Evolutionary conservation across 345 rosid genomes (phyloP).

Genomic region (Acer campestre): DNA sequence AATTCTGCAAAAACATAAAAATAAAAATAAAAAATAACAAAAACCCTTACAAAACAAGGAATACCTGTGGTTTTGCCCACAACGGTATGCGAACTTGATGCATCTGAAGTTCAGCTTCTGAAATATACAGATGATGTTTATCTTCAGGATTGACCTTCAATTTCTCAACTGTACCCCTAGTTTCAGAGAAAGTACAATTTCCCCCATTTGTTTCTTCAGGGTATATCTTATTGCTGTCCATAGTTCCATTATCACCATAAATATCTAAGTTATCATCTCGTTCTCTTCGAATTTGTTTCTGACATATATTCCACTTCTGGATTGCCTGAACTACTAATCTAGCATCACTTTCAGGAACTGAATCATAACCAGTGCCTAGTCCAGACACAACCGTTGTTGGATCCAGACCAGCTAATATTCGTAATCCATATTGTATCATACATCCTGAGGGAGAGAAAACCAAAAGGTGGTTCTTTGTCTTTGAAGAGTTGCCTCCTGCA

Average conservation of each 20-base stretch:
- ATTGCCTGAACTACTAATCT: slow-evolving; percentile 68
- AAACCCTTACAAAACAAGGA: slow-evolving; percentile 6
- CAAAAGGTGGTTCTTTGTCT: slow-evolving; percentile 61
- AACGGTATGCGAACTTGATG: slow-evolving; percentile 49
- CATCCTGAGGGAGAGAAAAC: slow-evolving; percentile 84
- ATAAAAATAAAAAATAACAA: background rate
- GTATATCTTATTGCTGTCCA: slow-evolving; percentile 67
- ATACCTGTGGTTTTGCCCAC: slow-evolving; percentile 83
- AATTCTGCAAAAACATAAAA: background rate
- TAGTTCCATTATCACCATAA: slow-evolving; percentile 76
- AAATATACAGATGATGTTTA: slow-evolving; percentile 66
- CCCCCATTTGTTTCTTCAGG: slow-evolving; percentile 60
- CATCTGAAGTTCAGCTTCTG: slow-evolving; percentile 84
- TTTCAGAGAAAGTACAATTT: slow-evolving; percentile 36
- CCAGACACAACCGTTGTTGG: slow-evolving; percentile 32
- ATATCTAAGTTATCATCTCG: slow-evolving; percentile 73
- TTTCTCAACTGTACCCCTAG: slow-evolving; percentile 32
- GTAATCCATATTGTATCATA: slow-evolving; percentile 77
- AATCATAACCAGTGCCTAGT: slow-evolving; percentile 43
- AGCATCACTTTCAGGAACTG: slow-evolving; percentile 62
- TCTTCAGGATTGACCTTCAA: slow-evolving; percentile 45
- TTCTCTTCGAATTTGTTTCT: slow-evolving; percentile 73
- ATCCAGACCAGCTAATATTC: slow-evolving; percentile 42
- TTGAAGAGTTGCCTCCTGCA: slow-evolving; percentile 34
- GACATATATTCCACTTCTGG: slow-evolving; percentile 84